Percentiles rank a stretch among this genome's conserved stretches.
Conservation (phyloP, 2,329 filamentous ascomycete species). For the Colletotrichum sp. region DNA sequence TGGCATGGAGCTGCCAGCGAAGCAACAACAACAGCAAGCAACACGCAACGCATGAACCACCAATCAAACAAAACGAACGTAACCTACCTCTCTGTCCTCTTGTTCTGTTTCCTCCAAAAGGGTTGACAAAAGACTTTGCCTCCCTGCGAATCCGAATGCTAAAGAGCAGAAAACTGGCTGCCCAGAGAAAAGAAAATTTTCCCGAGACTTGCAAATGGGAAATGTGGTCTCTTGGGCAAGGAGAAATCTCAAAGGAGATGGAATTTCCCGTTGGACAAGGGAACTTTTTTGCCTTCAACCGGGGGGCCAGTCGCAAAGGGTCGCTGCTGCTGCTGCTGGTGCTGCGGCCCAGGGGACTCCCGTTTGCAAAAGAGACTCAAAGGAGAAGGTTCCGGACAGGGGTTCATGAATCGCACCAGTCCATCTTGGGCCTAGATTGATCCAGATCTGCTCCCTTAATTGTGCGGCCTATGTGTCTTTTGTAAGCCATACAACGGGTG, state of each 20-base stretch:
- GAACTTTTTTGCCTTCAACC: slow-evolving; percentile 10
- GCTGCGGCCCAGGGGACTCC: background rate
- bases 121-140: background rate
- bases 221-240: slow-evolving; percentile 18
- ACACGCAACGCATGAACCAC: background rate
- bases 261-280: slow-evolving; percentile 20
- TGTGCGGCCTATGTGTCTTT: slow-evolving; percentile 1
- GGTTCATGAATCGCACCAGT: slow-evolving; percentile 11
- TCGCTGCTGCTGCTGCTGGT: background rate
- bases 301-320: slow-evolving; percentile 1
- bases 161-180: background rate
- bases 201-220: slow-evolving; percentile 1
- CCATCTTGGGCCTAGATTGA: slow-evolving; percentile 2
- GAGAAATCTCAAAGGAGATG: slow-evolving; percentile 2
- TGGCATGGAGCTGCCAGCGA: slow-evolving; percentile 13
- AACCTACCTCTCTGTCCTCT: background rate
- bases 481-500: background rate
- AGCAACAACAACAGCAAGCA: background rate
- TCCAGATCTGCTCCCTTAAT: slow-evolving; percentile 22
- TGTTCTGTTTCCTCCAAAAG: background rate
- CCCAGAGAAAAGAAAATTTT: background rate
- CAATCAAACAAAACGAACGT: background rate
- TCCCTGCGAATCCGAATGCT: background rate
- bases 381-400: slow-evolving; percentile 16
- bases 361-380: slow-evolving; percentile 6